Evolutionary conservation across 1,284 basidiomycete genomes (phyloP).

Genomic region (Phellopilus nigrolimitatus): DNA sequence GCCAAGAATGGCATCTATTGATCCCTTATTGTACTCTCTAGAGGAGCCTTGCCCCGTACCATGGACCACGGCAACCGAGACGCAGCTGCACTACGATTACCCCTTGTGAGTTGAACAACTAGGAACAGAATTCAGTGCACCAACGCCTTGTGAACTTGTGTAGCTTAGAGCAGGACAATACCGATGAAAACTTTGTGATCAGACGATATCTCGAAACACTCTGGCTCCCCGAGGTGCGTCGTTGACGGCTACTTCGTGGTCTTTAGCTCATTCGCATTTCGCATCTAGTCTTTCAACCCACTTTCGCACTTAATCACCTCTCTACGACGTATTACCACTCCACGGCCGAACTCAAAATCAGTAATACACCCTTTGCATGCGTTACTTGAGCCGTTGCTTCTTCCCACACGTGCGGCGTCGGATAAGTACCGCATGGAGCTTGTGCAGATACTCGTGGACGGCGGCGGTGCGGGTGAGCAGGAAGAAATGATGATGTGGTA

Average conservation of each 20-base stretch:
- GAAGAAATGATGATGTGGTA: constrained; percentile 76
- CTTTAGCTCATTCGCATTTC: background rate
- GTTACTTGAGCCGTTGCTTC: constrained; percentile 52
- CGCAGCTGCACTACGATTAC: constrained; percentile 16
- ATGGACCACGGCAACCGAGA: constrained; percentile 8
- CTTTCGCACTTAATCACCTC: constrained; percentile 50
- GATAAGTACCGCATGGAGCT: constrained; percentile 64
- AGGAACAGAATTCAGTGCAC: background rate
- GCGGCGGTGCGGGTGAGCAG: constrained; percentile 52
- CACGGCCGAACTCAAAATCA: constrained; percentile 30
- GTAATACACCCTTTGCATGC: constrained; percentile 50
- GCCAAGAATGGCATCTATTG: background rate
- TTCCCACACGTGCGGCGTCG: constrained; percentile 48
- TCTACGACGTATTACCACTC: constrained; percentile 57
- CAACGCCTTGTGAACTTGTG: background rate
- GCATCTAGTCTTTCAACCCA: constrained; percentile 61
- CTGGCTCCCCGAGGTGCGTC: constrained; percentile 65
- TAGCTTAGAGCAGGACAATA: constrained; percentile 8
- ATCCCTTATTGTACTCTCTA: constrained; percentile 6
- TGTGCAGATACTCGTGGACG: constrained; percentile 48
- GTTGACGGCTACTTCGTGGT: background rate
- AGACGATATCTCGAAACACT: constrained; percentile 62
- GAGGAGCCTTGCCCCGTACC: constrained; percentile 11
- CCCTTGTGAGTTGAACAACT: constrained; percentile 7
- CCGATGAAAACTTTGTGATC: constrained; percentile 15